These are phyloP conservation scores for Ligustrum vulgare DNA, from an alignment of 257 asterid genomes.

Conservation along the genomic window DNA sequence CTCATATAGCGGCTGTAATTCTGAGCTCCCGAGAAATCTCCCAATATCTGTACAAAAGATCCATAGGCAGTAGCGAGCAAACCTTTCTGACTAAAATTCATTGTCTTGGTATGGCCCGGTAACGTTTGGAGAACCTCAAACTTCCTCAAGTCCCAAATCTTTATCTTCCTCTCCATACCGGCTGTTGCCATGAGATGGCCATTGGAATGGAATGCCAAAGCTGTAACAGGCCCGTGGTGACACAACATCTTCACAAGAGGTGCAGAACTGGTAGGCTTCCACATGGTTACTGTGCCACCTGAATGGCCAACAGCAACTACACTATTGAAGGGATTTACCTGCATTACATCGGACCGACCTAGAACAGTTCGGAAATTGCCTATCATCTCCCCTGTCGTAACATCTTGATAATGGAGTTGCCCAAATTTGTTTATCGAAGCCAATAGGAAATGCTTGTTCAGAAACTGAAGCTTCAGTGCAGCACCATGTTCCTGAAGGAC, in stretches of 20 bases:
- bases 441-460: no score
- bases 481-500: no score
- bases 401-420: conserved; percentile 87
- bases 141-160: conserved; percentile 92
- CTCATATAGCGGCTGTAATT: conserved; percentile 69
- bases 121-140: conserved; percentile 62
- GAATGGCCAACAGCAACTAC: conserved; percentile 79
- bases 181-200: conserved; percentile 95
- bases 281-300: conserved; percentile 78
- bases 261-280: conserved; percentile 86
- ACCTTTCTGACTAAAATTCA: conserved; percentile 88
- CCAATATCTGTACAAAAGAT: conserved; percentile 64
- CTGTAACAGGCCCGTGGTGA: conserved; percentile 78
- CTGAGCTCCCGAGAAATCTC: conserved; percentile 58
- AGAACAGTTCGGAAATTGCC: conserved; percentile 72
- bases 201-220: conserved; percentile 79
- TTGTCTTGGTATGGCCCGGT: conserved; percentile 51
- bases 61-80: conserved; percentile 69
- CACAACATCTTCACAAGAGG: conserved; percentile 90
- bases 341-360: conserved; percentile 71
- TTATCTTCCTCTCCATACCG: conserved; percentile 89
- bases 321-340: conserved; percentile 71
- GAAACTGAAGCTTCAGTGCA: no score
- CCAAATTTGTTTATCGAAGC: no score
- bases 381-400: conserved; percentile 81